phyloP scores from a whole-genome alignment of 768 basidiomycete genomes.

The Boletus vinaceobasis region DNA sequence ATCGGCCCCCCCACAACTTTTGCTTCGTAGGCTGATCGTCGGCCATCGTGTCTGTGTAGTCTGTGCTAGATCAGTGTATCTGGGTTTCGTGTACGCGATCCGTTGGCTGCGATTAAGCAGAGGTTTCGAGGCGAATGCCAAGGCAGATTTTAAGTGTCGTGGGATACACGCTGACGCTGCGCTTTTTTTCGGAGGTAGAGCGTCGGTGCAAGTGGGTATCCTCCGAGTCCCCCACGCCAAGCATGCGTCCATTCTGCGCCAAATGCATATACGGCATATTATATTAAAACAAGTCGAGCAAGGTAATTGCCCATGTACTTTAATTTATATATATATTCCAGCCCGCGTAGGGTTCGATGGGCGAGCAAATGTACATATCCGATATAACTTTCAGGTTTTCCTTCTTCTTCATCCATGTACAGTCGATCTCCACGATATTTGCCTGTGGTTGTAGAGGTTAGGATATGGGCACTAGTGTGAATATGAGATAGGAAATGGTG shows the following conservation, averaged over 20 bases:
- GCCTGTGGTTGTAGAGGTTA: not conserved
- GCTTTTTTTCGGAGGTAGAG: not conserved
- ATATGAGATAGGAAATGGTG: slow-evolving; percentile 3
- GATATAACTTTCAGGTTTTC: slow-evolving; percentile 2
- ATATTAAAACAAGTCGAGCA: not conserved
- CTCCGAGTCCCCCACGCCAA: not conserved
- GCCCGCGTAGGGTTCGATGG: slow-evolving; percentile 1
- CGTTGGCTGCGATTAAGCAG: not conserved
- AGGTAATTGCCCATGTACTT: not conserved
- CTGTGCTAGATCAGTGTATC: not conserved
- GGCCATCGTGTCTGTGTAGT: slow-evolving; percentile 27
- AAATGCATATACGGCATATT: not conserved
- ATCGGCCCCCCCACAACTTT: slow-evolving; percentile 87
- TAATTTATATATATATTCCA: not conserved
- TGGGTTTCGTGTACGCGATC: not conserved
- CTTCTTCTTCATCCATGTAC: slow-evolving; percentile 10
- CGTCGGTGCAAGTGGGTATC: not conserved
- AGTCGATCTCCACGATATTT: slow-evolving; percentile 1
- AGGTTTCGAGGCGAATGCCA: not conserved
- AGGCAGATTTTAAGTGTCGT: not conserved
- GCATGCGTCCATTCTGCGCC: not conserved
- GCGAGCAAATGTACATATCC: slow-evolving; percentile 6
- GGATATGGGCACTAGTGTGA: not conserved
- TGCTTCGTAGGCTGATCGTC: slow-evolving; percentile 51
- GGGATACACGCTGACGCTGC: no score